These are phyloP conservation scores for Sorghum bicolor DNA, from an alignment of 176 grass and related monocot species.

Conservation along the genomic window DNA sequence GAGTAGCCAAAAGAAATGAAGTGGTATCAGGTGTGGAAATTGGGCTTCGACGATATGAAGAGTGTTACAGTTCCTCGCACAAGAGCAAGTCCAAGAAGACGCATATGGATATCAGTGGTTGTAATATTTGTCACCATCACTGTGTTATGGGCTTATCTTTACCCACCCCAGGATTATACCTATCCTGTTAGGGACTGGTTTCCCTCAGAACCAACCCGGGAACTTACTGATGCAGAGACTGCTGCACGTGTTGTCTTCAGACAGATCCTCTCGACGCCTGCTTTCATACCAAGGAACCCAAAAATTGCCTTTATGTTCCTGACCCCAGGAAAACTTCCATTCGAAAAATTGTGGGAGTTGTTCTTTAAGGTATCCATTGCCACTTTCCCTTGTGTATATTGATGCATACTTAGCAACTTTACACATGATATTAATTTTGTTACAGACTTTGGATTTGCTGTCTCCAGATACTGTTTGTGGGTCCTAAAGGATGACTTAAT, in stretches of 20 bases:
- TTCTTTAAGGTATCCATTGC: conserved; percentile 57
- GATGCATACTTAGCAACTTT: background rate
- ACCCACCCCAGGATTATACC: conserved; percentile 59
- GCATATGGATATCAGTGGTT: conserved; percentile 51
- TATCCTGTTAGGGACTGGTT: conserved; percentile 70
- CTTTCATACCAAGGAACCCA: conserved; percentile 40
- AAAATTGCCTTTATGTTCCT: conserved; percentile 95
- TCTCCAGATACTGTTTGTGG: background rate
- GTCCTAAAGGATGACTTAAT: background rate
- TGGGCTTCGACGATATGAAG: conserved; percentile 33
- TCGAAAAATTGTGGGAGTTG: conserved; percentile 81
- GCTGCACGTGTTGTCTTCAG: conserved; percentile 52
- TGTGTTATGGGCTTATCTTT: conserved; percentile 54
- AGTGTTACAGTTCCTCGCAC: conserved; percentile 38
- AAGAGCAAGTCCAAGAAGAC: conserved; percentile 38
- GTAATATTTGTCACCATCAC: conserved; percentile 39
- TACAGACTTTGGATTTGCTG: background rate
- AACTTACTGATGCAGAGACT: conserved; percentile 65
- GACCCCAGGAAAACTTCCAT: conserved; percentile 70
- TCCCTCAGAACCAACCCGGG: conserved; percentile 49
- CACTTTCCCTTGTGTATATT: background rate
- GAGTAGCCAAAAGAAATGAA: conserved; percentile 49
- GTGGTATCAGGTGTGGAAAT: conserved; percentile 35
- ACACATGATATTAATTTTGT: background rate
- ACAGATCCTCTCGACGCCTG: conserved; percentile 59